phyloP scores from a whole-genome alignment of 73 alveolate species.

The Symbiodinium pilosum region DNA sequence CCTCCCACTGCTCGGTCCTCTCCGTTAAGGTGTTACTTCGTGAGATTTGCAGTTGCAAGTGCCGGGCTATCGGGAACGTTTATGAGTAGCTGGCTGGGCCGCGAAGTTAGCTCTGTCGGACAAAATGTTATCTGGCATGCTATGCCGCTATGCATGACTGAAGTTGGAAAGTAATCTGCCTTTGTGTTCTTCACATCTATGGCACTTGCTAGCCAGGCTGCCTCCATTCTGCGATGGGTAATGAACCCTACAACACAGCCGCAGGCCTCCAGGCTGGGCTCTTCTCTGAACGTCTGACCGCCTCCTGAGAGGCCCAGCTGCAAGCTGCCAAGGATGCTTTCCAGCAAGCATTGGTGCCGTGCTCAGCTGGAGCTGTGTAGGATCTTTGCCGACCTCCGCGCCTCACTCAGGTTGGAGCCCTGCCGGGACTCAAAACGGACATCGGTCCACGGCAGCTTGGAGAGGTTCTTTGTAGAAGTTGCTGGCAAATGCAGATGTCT shows the following conservation, averaged over 20 bases:
- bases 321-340: constrained; percentile 49
- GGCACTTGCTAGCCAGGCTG: no score
- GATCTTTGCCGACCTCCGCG: not conserved
- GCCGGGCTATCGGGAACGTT: no score
- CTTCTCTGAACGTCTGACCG: not conserved
- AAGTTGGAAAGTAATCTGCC: no score
- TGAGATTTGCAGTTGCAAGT: no score
- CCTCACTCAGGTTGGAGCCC: constrained; percentile 27
- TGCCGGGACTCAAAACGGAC: constrained; percentile 70
- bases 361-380: not conserved
- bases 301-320: constrained; percentile 23
- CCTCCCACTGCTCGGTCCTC: no score
- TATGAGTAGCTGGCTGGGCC: no score
- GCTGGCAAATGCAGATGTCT: no score
- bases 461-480: constrained; percentile 16
- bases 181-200: no score
- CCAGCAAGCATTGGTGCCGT: constrained; percentile 45
- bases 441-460: constrained; percentile 55
- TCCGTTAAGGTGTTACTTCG: no score
- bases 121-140: no score
- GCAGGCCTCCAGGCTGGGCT: constrained; percentile 19
- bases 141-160: no score
- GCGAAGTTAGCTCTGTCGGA: no score
- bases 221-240: constrained; percentile 67
- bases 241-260: constrained; percentile 41